Percentiles rank a stretch among this genome's conserved stretches.
Evolutionary conservation across 2,329 filamentous ascomycete species (phyloP).

Genomic region (Grosmannia clavigera): DNA sequence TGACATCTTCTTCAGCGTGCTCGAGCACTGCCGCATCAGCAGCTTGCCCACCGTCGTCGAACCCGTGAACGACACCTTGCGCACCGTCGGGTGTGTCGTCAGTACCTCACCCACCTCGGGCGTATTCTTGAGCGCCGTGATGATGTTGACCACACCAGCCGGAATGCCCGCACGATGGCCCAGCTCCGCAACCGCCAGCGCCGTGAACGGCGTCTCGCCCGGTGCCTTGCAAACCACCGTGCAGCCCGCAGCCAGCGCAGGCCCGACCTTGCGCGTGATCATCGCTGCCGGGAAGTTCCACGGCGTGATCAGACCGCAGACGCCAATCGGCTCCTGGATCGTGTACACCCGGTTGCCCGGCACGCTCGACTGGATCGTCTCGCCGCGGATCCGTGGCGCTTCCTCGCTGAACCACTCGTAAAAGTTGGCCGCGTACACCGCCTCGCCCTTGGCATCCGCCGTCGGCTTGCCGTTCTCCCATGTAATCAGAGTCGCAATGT

Average conservation of each 20-base stretch:
- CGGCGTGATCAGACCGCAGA: conserved; percentile 71
- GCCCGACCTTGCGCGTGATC: conserved; percentile 58
- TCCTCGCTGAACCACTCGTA: conserved; percentile 76
- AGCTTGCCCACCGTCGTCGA: conserved; percentile 56
- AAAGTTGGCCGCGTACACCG: conserved; percentile 60
- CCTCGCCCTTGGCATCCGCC: conserved; percentile 61
- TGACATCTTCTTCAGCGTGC: conserved; percentile 69
- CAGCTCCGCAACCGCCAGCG: conserved; percentile 77
- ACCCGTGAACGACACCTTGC: conserved; percentile 91
- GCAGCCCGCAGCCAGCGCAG: conserved; percentile 84
- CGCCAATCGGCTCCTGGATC: conserved; percentile 72
- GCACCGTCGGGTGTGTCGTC: conserved; percentile 63
- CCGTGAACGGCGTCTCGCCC: conserved; percentile 83
- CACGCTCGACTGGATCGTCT: conserved; percentile 58
- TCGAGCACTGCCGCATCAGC: conserved; percentile 80
- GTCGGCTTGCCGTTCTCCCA: conserved; percentile 85
- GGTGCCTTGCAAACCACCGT: conserved; percentile 88
- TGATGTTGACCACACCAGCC: conserved; percentile 78
- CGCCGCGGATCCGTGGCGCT: conserved; percentile 60
- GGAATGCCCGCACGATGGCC: conserved; percentile 80
- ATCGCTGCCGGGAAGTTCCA: conserved; percentile 82
- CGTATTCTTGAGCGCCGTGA: conserved; percentile 72
- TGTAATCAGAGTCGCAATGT: conserved; percentile 72
- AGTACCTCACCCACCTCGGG: conserved; percentile 64
- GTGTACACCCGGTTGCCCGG: conserved; percentile 66